Base-by-base conservation (phyloP, 768 basidiomycete genomes). In the Tephrocybe sp. region DNA sequence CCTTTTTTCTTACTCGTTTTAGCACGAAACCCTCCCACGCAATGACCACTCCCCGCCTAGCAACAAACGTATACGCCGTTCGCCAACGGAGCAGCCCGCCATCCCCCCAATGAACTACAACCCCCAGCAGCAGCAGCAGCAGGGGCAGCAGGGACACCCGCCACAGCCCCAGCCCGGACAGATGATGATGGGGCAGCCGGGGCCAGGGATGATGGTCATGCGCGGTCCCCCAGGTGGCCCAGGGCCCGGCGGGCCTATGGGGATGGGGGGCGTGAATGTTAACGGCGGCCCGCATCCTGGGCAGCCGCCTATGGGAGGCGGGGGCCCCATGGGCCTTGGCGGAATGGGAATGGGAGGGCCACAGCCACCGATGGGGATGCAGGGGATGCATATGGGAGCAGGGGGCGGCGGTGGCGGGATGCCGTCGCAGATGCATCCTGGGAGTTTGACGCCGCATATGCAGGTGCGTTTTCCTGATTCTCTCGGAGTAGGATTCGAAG, bases 31-130 rank as follows among this genome's bases (percentile, higher is more conserved):
- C 38, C 60, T 76, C 35, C 71, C 74, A 18, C 74, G 75, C 36
- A 79, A 61, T 25, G 80, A 81, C 15, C 73, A 72, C 3, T 82
- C 84, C 0, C 82, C 83, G 2, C 82, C 82, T 3, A 78, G 77
- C 9, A 69, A 73, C 45, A 84, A 85, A 60, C 78, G 79, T 27
- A 31, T 60, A 26, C 78, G 80, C 24, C 73, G 74, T 22, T 79
- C 80, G 21, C 80, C 82, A 4, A 61, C 71, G 54, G 76, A 79
- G 47, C 77, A 74, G 44, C 67, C 65, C n/a, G 69, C 60, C 1
- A 71, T 73, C 52, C 53, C 61, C n/a, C 53, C 60, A 13, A 56
- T 61, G 56, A 40, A 44, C 24, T 62, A 60, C 57, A 69, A 15
- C 36, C 36, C 36, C 4, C 36, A 37, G n/a, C 36, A 37, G 15